These are phyloP conservation scores for Arthrocladium fulminans DNA, from an alignment of 2,329 filamentous ascomycete genomes.

Conservation along the genomic window DNA sequence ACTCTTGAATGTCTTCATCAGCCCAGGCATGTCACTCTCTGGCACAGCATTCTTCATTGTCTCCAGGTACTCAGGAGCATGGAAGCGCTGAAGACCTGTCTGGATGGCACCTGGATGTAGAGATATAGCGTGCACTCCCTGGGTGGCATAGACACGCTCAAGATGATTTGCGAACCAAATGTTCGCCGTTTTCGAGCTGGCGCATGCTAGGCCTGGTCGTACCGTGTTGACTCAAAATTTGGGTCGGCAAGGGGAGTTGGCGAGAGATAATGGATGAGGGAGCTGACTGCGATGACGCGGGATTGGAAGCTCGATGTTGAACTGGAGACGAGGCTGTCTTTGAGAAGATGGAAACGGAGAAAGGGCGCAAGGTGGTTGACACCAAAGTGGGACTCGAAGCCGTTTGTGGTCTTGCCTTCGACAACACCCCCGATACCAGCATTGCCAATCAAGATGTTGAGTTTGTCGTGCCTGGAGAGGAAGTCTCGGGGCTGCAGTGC, in stretches of 20 bases:
- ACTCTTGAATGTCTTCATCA: constrained; percentile 21
- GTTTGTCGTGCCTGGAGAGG: constrained; percentile 12
- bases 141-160: constrained; percentile 39
- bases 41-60: constrained; percentile 8
- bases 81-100: constrained; percentile 6
- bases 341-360: constrained; percentile 44
- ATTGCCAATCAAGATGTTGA: constrained; percentile 15
- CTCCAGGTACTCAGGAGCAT: background rate
- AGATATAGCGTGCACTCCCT: constrained; percentile 34
- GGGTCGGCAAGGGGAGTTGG: constrained; percentile 30
- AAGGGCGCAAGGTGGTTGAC: constrained; percentile 33
- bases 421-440: constrained; percentile 10
- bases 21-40: constrained; percentile 12
- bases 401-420: constrained; percentile 29
- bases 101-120: constrained; percentile 41
- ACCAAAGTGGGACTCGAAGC: constrained; percentile 44
- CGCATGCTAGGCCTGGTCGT: constrained; percentile 38
- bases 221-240: constrained; percentile 29
- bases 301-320: constrained; percentile 34
- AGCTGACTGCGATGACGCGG: constrained; percentile 41
- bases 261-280: constrained; percentile 33
- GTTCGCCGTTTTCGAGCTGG: constrained; percentile 44
- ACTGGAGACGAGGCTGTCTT: constrained; percentile 32
- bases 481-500: constrained; percentile 22
- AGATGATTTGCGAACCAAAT: constrained; percentile 45